Base-by-base conservation (phyloP, 345 rosid species). In the Euphorbia lathyris region DNA sequence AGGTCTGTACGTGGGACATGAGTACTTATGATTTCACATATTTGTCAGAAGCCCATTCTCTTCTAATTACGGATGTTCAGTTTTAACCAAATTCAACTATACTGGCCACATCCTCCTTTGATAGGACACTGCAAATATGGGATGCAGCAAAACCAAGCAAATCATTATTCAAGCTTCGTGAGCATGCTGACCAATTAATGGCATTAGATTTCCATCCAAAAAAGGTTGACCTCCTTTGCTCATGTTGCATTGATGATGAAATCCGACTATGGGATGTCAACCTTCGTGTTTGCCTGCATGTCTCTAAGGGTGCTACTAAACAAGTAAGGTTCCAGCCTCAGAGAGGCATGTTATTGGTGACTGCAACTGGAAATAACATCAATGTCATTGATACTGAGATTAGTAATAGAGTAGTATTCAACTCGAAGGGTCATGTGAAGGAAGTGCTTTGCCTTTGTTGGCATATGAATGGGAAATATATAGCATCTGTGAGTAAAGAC, bases 171-270 rank as follows among this genome's bases (percentile, higher is more conserved):
- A 74, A 56, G 63, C 72, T 77, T 40, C 43, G 17, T 57, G 84
- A 81, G 59, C 77, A 77, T 55, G 25, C 45, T 29, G 74, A 74
- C 3, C 79, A 53, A 61, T 72, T 81, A 68, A 67, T 68, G 29
- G 75, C 84, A 52, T 43, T 82, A 47, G 85, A 78, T 70, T 78
- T 81, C 55, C 80, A 75, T 58, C 82, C 80, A 25, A 67, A 58
- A 50, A 58, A 72, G 40, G 23, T 45, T 2, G 78, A 81, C 29
- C 34, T 78, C 9, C 78, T 81, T 29, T 75, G 74, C 70, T 81
- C 78, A 17, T 69, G 76, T 59, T 82, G 78, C 55, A 13, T 57
- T 38, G 63, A 78, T 63, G 75, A 70, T n/a, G n/a, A n/a, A n/a
- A n/a, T n/a, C n/a, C n/a, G n/a, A n/a, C n/a, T n/a, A n/a, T n/a